These are phyloP conservation scores for Chlamydomonas sphaeroides DNA, from an alignment of 139 green algal genomes.

Conservation along the genomic window DNA sequence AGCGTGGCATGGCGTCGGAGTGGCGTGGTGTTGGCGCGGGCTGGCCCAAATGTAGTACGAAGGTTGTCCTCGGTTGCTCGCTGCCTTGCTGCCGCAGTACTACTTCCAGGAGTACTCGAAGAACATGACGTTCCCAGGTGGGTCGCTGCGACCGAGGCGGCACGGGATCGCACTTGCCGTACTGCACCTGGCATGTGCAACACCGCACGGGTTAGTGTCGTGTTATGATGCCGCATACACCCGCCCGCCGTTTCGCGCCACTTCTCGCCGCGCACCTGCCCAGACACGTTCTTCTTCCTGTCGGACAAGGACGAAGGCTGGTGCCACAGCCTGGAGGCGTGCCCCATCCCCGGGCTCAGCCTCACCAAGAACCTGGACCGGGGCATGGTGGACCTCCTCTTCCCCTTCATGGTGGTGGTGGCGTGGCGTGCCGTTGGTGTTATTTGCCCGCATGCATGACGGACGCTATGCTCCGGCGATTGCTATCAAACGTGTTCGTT, in stretches of 20 bases:
- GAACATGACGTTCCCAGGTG: conserved; percentile 4
- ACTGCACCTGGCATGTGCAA: neutral
- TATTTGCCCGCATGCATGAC: neutral
- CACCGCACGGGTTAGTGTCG: too few species aligned
- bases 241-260: too few species aligned
- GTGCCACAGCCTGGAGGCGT: neutral
- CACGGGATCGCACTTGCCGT: neutral
- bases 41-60: too few species aligned
- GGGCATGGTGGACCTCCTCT: neutral
- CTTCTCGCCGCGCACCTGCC: too few species aligned
- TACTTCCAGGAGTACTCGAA: neutral
- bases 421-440: neutral
- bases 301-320: neutral
- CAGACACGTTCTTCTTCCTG: conserved; percentile 13
- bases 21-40: too few species aligned
- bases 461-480: too few species aligned
- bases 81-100: too few species aligned
- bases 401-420: neutral
- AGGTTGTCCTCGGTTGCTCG: too few species aligned
- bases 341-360: neutral
- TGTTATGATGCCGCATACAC: too few species aligned
- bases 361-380: neutral
- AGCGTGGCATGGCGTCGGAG: too few species aligned
- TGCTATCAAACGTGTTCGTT: too few species aligned
- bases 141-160: neutral